phyloP scores from a whole-genome alignment of 768 basidiomycete genomes.

The Leccinum uliginosum region DNA sequence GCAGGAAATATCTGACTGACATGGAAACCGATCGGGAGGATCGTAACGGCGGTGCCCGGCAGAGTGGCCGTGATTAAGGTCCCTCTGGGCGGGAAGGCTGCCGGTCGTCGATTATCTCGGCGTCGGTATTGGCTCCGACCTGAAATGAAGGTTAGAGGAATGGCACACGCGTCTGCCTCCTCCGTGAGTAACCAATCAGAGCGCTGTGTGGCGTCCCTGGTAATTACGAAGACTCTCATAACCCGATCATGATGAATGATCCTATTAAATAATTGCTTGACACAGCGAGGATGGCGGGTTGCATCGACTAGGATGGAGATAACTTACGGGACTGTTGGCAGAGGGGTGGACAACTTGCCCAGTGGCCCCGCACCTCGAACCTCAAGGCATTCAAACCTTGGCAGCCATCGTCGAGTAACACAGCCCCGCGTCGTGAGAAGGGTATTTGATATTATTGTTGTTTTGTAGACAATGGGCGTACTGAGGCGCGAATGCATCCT shows the following conservation, averaged over 20 bases:
- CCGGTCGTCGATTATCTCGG: conserved; percentile 20
- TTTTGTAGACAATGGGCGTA: conserved; percentile 16
- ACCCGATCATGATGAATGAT: conserved; percentile 18
- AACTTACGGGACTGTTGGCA: conserved; percentile 13
- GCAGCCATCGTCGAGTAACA: conserved; percentile 16
- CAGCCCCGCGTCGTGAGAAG: conserved; percentile 9
- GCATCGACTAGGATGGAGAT: conserved; percentile 13
- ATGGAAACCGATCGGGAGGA: conserved; percentile 17
- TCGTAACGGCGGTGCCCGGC: conserved; percentile 26
- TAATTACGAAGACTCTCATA: conserved; percentile 19
- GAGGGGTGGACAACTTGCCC: conserved; percentile 6
- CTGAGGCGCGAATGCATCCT: conserved; percentile 18
- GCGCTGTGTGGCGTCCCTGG: conserved; percentile 21
- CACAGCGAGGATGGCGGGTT: conserved; percentile 12
- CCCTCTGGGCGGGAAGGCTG: conserved; percentile 6
- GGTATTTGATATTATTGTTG: conserved; percentile 19
- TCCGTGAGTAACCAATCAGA: conserved; percentile 22
- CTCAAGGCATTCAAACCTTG: conserved; percentile 2
- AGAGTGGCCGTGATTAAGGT: conserved; percentile 15
- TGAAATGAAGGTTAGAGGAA: conserved; percentile 17
- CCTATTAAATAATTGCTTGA: conserved; percentile 7
- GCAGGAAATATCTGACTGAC: conserved; percentile 7
- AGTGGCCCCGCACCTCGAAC: conserved; percentile 5
- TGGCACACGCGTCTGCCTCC: conserved; percentile 17
- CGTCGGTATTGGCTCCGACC: conserved; percentile 22